Conservation (phyloP, 495 filamentous ascomycete genomes). For the Astrothelium macrocarpum region DNA sequence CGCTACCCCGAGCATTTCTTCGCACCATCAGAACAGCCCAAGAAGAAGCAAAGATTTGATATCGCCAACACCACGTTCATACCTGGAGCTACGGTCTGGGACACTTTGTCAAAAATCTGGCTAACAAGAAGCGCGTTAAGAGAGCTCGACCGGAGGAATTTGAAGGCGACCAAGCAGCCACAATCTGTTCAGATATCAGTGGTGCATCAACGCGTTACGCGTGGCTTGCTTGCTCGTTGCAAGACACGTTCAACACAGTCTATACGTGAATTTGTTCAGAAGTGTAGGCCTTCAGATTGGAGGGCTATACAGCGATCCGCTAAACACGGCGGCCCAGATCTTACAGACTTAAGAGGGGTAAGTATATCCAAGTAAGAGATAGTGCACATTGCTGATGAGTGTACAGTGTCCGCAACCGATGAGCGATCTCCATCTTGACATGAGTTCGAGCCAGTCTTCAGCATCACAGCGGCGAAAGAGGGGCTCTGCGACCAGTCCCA, state of each 20-base stretch:
- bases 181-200: neutral
- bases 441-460: neutral
- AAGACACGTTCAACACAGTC: neutral
- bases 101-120: constrained; percentile 13
- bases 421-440: neutral
- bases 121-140: constrained; percentile 8
- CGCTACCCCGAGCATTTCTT: neutral
- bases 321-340: constrained; percentile 11
- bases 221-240: neutral
- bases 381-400: constrained; percentile 1
- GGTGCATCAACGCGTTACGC: neutral
- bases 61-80: neutral
- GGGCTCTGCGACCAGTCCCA: neutral
- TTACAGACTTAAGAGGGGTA: constrained; percentile 9
- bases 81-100: constrained; percentile 2
- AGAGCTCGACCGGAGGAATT: constrained; percentile 13
- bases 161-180: neutral
- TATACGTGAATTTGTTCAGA: neutral
- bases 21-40: neutral
- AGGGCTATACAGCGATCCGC: constrained; percentile 6
- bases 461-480: neutral
- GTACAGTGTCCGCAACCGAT: constrained; percentile 7
- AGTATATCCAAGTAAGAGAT: neutral
- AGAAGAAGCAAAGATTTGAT: neutral
- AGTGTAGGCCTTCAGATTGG: neutral